Conservation (phyloP, 495 filamentous ascomycete species). For the Emericellopsis terricola region DNA sequence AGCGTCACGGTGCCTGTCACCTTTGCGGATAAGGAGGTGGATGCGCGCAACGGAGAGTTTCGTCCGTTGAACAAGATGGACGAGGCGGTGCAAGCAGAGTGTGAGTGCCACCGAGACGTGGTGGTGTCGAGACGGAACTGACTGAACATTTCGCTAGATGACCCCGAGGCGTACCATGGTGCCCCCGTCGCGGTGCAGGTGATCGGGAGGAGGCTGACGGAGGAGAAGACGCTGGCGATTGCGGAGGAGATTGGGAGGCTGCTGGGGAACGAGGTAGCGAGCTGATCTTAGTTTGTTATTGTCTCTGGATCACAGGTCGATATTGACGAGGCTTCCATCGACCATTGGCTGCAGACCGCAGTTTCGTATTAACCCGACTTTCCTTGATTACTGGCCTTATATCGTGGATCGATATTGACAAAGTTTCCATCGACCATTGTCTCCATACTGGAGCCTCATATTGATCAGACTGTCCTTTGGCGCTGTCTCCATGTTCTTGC, state of each 20-base stretch:
- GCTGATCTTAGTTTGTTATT: too few relatives aligned
- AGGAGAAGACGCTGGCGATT: conserved; percentile 16
- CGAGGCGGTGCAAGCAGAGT: background rate
- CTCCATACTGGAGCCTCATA: too few relatives aligned
- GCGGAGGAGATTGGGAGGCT: conserved; percentile 4
- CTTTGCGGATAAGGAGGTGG: conserved; percentile 16
- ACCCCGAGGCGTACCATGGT: conserved; percentile 15
- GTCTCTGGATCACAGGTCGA: too few relatives aligned
- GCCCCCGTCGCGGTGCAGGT: conserved; percentile 18
- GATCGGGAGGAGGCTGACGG: conserved; percentile 14
- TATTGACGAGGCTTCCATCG: too few relatives aligned
- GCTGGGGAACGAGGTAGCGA: background rate
- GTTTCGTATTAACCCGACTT: too few relatives aligned
- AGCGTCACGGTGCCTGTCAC: conserved; percentile 23
- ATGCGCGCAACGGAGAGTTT: conserved; percentile 21
- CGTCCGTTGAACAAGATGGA: conserved; percentile 9
- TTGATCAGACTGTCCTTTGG: too few relatives aligned
- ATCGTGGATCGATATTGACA: too few relatives aligned
- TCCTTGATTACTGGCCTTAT: too few relatives aligned
- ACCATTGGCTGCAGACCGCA: too few relatives aligned
- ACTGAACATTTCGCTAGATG: conserved; percentile 13
- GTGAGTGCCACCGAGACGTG: conserved; percentile 1
- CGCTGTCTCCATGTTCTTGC: too few relatives aligned
- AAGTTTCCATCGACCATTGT: too few relatives aligned
- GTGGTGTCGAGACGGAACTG: conserved; percentile 7